Evolutionary conservation across 2,329 filamentous ascomycete species (phyloP).

Genomic region (Achaetomium macrosporum): DNA sequence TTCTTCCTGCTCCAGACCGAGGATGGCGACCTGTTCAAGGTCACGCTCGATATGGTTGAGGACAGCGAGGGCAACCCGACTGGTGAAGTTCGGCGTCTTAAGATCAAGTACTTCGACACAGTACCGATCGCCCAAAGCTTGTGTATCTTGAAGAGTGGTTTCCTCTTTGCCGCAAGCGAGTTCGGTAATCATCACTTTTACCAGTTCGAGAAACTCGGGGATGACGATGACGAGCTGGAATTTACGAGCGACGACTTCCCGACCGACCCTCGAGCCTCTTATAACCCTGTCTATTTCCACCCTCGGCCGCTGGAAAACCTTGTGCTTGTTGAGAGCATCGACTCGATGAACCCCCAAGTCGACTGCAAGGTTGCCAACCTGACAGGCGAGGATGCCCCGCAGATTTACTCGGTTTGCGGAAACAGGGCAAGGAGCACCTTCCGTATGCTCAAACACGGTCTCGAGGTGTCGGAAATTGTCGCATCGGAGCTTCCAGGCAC

Average conservation of each 20-base stretch:
- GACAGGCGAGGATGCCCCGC: constrained; percentile 86
- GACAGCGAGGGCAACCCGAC: constrained; percentile 72
- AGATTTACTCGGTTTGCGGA: constrained; percentile 91
- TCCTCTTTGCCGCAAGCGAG: constrained; percentile 87
- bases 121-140: constrained; percentile 82
- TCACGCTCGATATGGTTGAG: constrained; percentile 85
- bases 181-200: constrained; percentile 93
- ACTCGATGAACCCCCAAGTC: constrained; percentile 85
- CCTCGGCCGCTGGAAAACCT: constrained; percentile 76
- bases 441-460: constrained; percentile 82
- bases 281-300: constrained; percentile 78
- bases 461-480: constrained; percentile 93
- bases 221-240: constrained; percentile 85
- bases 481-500: constrained; percentile 83
- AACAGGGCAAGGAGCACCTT: constrained; percentile 85
- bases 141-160: constrained; percentile 91
- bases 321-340: constrained; percentile 75
- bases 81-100: constrained; percentile 74
- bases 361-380: constrained; percentile 90
- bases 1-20: constrained; percentile 96
- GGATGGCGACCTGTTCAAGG: constrained; percentile 96
- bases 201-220: constrained; percentile 93
- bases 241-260: constrained; percentile 80
- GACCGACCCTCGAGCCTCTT: constrained; percentile 64
- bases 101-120: constrained; percentile 97